Base-by-base conservation (phyloP, 495 filamentous ascomycete genomes). In the Penicillium argentinense region DNA sequence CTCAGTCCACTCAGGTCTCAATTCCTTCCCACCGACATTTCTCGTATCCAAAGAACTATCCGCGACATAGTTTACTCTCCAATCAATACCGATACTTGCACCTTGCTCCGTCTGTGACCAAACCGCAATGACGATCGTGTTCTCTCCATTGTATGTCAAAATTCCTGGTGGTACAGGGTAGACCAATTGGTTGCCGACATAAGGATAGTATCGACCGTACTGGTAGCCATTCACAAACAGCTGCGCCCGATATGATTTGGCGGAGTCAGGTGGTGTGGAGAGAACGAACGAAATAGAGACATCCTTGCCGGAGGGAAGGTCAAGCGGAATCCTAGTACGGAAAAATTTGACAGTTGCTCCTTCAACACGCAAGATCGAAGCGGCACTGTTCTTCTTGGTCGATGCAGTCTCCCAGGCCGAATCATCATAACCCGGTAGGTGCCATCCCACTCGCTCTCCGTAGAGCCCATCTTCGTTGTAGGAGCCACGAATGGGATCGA, bases 381-480 rank as follows among this genome's bases (percentile, higher is more conserved):
- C 19, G 54, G 42, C 34, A 17, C n/a, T 39, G 2, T 7, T 13
- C 7, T 36, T 9, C n/a, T 36, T 21, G 7, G 17, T 18, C 9
- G 33, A 36, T 21, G 38, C 21, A 9, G 17, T 49, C n/a, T 43
- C 5, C 73, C 79, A 86, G 13, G 42, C 47, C 19, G 53, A 51
- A 19, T 57, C 74, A 32, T 84, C 79, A 38, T 78, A 77, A 5
- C 71, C 68, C 1, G 86, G 86, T 4, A 85, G 73, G 53, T 86
- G 82, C 60, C 71, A 85, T 9, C 85, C 86, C 33, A 83, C 72
- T 5, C 86, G 72, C 53, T 89, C 87, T n/a, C 75, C 76, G 50
- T 67, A 83, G 13, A 88, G 59, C 0, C 81, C 85, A 38, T 85
- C 86, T 68, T 90, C 87, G 53, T 90, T 91, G 49, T 85, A 61